Percentiles rank a stretch among this genome's conserved stretches.
Conservation (phyloP, 2,329 filamentous ascomycete species). For the Ophiostoma himal-ulmi region DNA sequence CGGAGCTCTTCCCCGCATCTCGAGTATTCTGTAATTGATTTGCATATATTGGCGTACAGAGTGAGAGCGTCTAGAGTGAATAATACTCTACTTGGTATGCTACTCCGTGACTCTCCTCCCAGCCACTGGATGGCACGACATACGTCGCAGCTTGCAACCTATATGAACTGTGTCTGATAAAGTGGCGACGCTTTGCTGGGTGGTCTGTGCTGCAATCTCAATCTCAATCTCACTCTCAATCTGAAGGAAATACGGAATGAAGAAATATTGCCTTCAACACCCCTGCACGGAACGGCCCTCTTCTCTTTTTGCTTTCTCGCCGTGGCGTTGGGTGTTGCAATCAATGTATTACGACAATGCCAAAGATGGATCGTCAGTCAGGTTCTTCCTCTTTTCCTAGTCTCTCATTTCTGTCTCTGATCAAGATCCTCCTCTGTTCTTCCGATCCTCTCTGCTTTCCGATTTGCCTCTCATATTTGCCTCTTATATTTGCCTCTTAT, state of each 20-base stretch:
- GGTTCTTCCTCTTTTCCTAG: conserved; percentile 5
- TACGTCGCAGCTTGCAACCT: neutral
- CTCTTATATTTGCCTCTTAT: neutral
- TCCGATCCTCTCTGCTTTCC: neutral
- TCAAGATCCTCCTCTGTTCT: neutral
- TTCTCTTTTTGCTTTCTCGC: conserved; percentile 2
- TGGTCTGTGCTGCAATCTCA: conserved; percentile 5
- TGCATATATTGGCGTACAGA: neutral
- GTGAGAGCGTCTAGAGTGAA: too few species aligned
- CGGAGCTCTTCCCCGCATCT: conserved; percentile 1
- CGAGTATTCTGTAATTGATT: neutral
- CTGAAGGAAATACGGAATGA: neutral
- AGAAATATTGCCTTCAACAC: neutral
- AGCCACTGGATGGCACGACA: conserved; percentile 1
- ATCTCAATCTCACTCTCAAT: neutral
- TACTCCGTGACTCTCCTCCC: neutral
- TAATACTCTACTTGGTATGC: too few species aligned
- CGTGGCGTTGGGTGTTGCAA: conserved; percentile 1
- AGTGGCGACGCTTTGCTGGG: neutral
- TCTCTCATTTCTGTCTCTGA: neutral
- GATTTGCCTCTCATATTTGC: neutral
- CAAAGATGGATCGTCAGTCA: neutral
- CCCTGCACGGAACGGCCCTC: conserved; percentile 10
- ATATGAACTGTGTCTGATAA: neutral
- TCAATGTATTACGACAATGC: neutral